Percentiles rank a stretch among this genome's conserved stretches.
Conservation (phyloP, 1,284 basidiomycete species). For the Trichosporon ovoides region DNA sequence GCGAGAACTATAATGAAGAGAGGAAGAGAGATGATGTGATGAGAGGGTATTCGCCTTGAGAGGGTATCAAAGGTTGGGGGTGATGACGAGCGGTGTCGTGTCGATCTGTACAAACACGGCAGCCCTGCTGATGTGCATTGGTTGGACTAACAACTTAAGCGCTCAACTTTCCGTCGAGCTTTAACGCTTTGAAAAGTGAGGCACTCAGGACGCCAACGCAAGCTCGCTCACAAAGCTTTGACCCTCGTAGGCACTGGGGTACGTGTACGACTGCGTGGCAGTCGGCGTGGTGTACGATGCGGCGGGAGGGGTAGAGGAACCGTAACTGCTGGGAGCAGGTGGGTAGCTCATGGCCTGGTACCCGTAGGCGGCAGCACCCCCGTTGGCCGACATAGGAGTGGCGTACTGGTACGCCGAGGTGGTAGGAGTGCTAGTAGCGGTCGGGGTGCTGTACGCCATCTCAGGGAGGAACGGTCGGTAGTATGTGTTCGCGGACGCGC, state of each 20-base stretch:
- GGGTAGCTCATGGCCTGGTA: background rate
- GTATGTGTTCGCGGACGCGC: constrained; percentile 5
- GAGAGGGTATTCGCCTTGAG: too few relatives aligned
- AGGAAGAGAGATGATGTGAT: too few relatives aligned
- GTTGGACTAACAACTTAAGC: background rate
- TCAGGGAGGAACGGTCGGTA: constrained; percentile 12
- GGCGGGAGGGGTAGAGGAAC: background rate
- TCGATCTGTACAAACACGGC: too few relatives aligned
- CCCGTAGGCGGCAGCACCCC: constrained; percentile 1
- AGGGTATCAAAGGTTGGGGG: too few relatives aligned
- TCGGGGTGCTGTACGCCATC: constrained; percentile 9
- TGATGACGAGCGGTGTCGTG: too few relatives aligned
- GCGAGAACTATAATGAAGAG: too few relatives aligned
- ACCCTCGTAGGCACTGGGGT: constrained; percentile 4
- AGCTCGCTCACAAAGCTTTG: constrained; percentile 5
- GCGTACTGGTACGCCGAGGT: background rate
- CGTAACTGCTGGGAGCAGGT: background rate
- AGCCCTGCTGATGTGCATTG: too few relatives aligned
- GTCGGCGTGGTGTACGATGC: constrained; percentile 1
- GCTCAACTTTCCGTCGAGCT: background rate
- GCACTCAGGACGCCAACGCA: background rate
- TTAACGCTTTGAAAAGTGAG: background rate
- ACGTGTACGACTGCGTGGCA: constrained; percentile 7
- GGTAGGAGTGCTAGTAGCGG: background rate
- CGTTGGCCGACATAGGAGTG: background rate